Conservation (phyloP, 208 protist genomes). For the Leptomonas pyrrhocoris region DNA sequence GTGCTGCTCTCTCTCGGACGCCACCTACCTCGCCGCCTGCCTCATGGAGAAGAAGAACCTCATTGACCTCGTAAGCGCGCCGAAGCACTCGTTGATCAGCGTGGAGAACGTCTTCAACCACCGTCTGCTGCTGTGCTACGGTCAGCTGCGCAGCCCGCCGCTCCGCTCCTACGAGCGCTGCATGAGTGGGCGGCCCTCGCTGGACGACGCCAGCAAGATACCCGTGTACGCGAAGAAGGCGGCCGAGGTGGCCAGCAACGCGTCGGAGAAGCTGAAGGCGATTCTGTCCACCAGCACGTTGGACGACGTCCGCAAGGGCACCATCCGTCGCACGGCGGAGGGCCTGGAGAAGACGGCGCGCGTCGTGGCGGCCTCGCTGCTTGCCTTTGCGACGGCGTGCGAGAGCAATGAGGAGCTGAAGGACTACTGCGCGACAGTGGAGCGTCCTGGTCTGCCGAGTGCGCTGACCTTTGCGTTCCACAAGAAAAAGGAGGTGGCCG, state of each 20-base stretch:
- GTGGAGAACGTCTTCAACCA: conserved; percentile 84
- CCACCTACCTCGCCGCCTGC: conserved; percentile 67
- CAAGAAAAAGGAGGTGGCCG: conserved; percentile 39
- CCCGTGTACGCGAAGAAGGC: conserved; percentile 60
- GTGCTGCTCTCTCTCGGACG: conserved; percentile 66
- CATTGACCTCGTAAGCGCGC: conserved; percentile 61
- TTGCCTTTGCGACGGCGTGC: conserved; percentile 51
- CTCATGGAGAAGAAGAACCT: conserved; percentile 76
- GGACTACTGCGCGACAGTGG: conserved; percentile 51
- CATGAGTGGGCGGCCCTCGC: conserved; percentile 53
- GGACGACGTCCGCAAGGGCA: conserved; percentile 40
- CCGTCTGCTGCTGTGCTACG: conserved; percentile 74
- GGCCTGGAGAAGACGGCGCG: conserved; percentile 62
- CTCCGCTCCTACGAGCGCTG: conserved; percentile 75
- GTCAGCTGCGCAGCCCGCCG: conserved; percentile 66
- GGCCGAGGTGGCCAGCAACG: conserved; percentile 49
- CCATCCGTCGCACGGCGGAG: conserved; percentile 38
- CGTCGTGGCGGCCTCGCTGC: conserved; percentile 49
- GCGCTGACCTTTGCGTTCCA: conserved; percentile 53
- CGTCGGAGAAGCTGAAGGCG: conserved; percentile 58
- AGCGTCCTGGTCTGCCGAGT: conserved; percentile 49
- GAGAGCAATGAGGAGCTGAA: conserved; percentile 49
- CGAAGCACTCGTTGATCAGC: conserved; percentile 58
- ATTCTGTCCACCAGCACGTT: conserved; percentile 38
- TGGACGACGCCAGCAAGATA: conserved; percentile 47